Percentiles rank a stretch among this genome's conserved stretches.
These are phyloP conservation scores for Ganoderma multipileum DNA, from an alignment of 1,284 basidiomycete species.

Conservation along the genomic window DNA sequence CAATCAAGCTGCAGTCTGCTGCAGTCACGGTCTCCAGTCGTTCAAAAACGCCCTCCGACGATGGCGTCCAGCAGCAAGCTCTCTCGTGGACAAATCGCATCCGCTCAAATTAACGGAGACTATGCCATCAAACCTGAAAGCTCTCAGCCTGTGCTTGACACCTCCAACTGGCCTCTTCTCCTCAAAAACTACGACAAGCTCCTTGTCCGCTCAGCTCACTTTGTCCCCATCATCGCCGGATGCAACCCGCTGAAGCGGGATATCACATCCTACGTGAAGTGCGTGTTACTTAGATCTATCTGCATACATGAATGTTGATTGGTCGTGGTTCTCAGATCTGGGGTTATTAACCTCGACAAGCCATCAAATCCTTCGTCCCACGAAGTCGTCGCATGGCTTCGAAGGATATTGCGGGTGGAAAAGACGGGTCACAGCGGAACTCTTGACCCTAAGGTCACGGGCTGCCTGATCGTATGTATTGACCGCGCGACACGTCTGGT, in stretches of 20 bases:
- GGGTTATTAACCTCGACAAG: conserved; percentile 99
- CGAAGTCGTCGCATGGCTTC: conserved; percentile 99
- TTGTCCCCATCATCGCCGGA: conserved; percentile 95
- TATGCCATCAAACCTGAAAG: conserved; percentile 86
- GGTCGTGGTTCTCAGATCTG: conserved; percentile 65
- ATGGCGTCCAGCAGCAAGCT: conserved; percentile 58
- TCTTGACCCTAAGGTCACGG: conserved; percentile 98
- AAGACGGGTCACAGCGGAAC: conserved; percentile 99
- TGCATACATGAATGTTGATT: conserved; percentile 8
- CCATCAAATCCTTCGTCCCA: conserved; percentile 99
- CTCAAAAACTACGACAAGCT: conserved; percentile 99
- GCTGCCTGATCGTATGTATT: conserved; percentile 98
- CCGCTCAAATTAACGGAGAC: conserved; percentile 78
- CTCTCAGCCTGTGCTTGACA: conserved; percentile 82
- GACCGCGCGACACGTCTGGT: conserved; percentile 99
- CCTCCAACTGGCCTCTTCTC: conserved; percentile 96
- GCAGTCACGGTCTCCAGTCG: conserved; percentile 13
- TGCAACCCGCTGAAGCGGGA: conserved; percentile 95
- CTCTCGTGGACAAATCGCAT: conserved; percentile 71
- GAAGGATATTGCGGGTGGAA: conserved; percentile 94
- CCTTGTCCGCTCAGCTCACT: conserved; percentile 94
- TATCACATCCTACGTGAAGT: conserved; percentile 91
- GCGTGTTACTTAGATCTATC: conserved; percentile 25
- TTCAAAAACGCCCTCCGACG: conserved; percentile 29
- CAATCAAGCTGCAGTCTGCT: no score